Percentiles rank a stretch among this genome's conserved stretches.
Evolutionary conservation across 768 basidiomycete genomes (phyloP).

Genomic region (Termitomyces sp.): DNA sequence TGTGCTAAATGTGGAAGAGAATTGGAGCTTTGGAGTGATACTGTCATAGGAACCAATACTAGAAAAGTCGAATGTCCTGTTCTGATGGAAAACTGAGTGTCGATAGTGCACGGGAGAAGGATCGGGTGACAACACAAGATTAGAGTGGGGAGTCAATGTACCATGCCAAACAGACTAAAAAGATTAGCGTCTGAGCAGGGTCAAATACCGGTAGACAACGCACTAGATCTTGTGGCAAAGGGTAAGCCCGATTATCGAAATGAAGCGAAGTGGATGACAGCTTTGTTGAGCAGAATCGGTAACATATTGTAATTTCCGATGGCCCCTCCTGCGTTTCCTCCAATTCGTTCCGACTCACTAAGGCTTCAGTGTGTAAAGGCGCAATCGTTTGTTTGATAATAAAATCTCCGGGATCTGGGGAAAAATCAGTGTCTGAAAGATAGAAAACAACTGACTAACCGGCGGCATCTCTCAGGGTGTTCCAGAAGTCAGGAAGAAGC

Average conservation of each 20-base stretch:
- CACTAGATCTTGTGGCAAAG: not conserved
- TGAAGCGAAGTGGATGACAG: not conserved
- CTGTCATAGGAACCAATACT: not conserved
- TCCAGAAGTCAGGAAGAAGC: slow-evolving; percentile 51
- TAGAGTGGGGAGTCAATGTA: not conserved
- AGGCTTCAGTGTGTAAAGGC: slow-evolving; percentile 1
- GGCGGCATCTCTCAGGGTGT: slow-evolving; percentile 34
- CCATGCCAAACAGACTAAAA: not conserved
- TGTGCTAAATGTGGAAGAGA: not conserved
- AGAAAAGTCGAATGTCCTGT: not conserved
- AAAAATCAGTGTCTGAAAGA: not conserved
- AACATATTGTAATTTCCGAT: not conserved
- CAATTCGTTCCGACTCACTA: not conserved
- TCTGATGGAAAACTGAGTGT: not conserved
- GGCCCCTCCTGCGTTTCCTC: not conserved
- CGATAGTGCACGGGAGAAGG: not conserved
- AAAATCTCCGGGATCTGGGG: slow-evolving; percentile 45
- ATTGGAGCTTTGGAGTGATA: not conserved
- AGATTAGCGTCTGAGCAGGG: not conserved
- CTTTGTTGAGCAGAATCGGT: not conserved
- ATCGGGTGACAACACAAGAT: not conserved
- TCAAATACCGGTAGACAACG: not conserved
- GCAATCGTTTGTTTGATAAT: slow-evolving; percentile 45
- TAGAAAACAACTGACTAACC: slow-evolving; percentile 25
- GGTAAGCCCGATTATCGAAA: not conserved